Evolutionary conservation across 305 asterid genomes (phyloP).

Genomic region (Solanum hybrid): DNA sequence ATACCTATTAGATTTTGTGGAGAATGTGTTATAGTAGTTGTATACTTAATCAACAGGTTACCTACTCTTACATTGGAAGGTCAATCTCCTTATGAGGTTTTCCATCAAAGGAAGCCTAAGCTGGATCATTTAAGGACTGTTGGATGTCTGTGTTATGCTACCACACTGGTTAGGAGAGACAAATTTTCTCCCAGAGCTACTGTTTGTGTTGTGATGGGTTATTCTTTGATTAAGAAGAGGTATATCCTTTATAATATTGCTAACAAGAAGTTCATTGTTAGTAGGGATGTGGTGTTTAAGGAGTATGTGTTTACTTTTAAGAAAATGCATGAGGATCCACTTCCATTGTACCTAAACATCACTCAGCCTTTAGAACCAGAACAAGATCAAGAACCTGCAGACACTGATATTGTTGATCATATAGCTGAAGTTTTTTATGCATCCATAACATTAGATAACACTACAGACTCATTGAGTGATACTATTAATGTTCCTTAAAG

Average conservation of each 20-base stretch:
- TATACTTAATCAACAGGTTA: too few relatives aligned
- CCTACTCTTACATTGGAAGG: too few relatives aligned
- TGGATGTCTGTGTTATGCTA: background rate
- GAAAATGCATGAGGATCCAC: background rate
- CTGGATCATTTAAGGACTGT: too few relatives aligned
- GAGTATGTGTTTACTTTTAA: too few relatives aligned
- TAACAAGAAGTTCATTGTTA: background rate
- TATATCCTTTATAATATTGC: background rate
- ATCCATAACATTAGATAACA: background rate
- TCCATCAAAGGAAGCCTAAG: too few relatives aligned
- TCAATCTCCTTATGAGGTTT: too few relatives aligned
- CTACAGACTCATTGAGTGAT: background rate
- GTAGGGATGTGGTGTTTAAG: background rate
- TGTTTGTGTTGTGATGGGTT: background rate
- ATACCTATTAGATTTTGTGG: too few relatives aligned
- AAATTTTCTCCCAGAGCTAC: background rate
- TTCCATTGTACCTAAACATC: background rate
- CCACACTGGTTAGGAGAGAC: background rate
- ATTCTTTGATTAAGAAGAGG: background rate
- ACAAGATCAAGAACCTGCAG: too few relatives aligned
- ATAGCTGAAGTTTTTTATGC: fast-evolving
- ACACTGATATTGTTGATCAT: background rate
- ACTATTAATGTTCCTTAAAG: too few relatives aligned
- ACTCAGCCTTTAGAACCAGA: background rate
- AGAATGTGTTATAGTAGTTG: too few relatives aligned